Conservation (phyloP, 164 flowering plant species). For the Nymphaea thermarum region DNA sequence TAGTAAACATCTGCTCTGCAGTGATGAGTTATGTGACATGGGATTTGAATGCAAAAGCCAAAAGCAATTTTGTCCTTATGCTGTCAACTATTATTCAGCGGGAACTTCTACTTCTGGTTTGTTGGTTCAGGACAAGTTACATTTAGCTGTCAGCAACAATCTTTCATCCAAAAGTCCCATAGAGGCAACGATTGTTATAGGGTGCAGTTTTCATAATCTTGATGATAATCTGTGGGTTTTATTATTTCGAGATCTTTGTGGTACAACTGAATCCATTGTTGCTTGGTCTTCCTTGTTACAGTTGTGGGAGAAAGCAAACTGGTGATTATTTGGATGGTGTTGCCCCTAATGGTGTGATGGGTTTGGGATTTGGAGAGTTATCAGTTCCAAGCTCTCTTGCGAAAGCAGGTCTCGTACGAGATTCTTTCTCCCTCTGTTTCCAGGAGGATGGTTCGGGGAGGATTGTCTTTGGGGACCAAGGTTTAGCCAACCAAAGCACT, state of each 20-base stretch:
- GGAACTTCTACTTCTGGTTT: slow-evolving; percentile 75
- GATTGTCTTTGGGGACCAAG: slow-evolving; percentile 85
- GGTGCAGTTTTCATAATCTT: slow-evolving; percentile 26
- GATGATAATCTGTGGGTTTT: too few relatives aligned
- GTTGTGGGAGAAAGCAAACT: slow-evolving; percentile 92
- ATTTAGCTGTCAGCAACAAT: slow-evolving; percentile 39
- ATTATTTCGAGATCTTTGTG: too few relatives aligned
- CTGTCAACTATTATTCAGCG: slow-evolving; percentile 38
- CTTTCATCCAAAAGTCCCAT: slow-evolving; percentile 26
- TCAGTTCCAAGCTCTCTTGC: slow-evolving; percentile 84
- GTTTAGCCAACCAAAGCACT: slow-evolving; percentile 42
- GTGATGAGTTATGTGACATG: slow-evolving; percentile 56
- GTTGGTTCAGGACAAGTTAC: slow-evolving; percentile 69
- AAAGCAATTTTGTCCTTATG: slow-evolving; percentile 64
- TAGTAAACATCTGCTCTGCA: slow-evolving; percentile 61
- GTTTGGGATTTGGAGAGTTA: slow-evolving; percentile 73
- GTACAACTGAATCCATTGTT: too few relatives aligned
- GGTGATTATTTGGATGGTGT: slow-evolving; percentile 80
- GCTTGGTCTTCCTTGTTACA: slow-evolving; percentile 11
- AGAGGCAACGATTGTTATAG: slow-evolving; percentile 58
- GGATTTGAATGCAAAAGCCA: slow-evolving; percentile 50
- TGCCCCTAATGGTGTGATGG: slow-evolving; percentile 98
- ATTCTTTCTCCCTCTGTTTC: slow-evolving; percentile 89
- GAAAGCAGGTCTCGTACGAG: slow-evolving; percentile 50
- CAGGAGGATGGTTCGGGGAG: slow-evolving; percentile 70